Conservation (phyloP, 2,329 filamentous ascomycete species). For the Emydomyces testavorans region DNA sequence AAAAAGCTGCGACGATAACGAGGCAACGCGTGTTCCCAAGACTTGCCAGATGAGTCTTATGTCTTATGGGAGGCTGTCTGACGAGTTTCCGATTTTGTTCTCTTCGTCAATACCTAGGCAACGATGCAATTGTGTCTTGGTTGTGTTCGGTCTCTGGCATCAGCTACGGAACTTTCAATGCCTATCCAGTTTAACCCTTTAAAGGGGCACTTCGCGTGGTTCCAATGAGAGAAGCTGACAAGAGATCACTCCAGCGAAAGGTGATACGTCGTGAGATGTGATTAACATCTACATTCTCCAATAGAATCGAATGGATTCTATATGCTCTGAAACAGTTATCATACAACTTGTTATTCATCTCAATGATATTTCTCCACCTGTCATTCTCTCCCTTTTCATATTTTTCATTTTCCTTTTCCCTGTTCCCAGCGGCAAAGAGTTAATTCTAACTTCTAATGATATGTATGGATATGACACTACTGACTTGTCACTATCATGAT, state of each 20-base stretch:
- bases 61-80: constrained; percentile 1
- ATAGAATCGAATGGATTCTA: constrained; percentile 3
- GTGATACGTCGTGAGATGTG: constrained; percentile 3
- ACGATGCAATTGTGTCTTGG: background rate
- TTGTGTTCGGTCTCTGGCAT: background rate
- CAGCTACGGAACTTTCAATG: background rate
- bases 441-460: constrained; percentile 14
- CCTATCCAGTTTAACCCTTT: background rate
- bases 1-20: constrained; percentile 6
- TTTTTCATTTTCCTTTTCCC: background rate
- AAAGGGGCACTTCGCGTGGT: background rate
- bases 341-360: background rate
- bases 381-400: constrained; percentile 1
- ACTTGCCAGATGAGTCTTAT: constrained; percentile 2
- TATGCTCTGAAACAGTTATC: constrained; percentile 7
- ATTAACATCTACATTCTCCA: background rate
- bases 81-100: constrained; percentile 7
- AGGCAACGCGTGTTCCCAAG: constrained; percentile 4
- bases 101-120: constrained; percentile 8
- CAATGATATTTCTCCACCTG: constrained; percentile 1
- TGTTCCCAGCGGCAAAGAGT: constrained; percentile 2
- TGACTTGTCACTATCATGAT: constrained; percentile 9
- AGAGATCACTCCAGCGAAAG: background rate
- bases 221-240: background rate
- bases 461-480: constrained; percentile 16